phyloP scores from a whole-genome alignment of 2,329 filamentous ascomycete genomes.

The Lomentospora prolificans region DNA sequence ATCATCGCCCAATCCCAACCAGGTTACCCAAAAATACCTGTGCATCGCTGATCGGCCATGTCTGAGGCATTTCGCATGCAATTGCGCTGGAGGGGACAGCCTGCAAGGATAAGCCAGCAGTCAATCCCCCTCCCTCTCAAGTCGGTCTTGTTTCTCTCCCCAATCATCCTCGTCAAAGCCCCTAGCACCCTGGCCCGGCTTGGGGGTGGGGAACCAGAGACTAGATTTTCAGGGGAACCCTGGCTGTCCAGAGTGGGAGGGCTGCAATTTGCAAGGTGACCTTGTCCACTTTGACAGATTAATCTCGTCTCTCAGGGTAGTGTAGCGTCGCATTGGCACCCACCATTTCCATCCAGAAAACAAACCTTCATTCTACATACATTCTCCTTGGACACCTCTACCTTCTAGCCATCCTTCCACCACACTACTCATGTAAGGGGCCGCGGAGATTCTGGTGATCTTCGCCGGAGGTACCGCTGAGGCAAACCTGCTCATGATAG shows the following conservation, averaged over 20 bases:
- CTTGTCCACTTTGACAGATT: conserved; percentile 2
- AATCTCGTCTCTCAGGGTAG: conserved; percentile 1
- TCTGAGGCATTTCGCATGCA: not conserved
- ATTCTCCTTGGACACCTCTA: not conserved
- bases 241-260: not conserved
- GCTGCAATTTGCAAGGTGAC: conserved; percentile 2
- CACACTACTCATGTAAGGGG: not conserved
- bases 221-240: conserved; percentile 1
- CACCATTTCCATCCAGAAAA: not conserved
- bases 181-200: not conserved
- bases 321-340: not conserved
- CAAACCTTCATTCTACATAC: not conserved
- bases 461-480: no score
- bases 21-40: no score
- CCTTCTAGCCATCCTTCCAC: not conserved
- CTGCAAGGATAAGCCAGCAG: not conserved
- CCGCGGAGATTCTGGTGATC: not conserved
- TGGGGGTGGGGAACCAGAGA: not conserved
- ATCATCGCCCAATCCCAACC: no score
- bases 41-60: not conserved
- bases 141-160: not conserved
- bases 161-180: not conserved
- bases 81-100: not conserved
- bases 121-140: not conserved
- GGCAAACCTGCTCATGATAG: no score